phyloP scores from a whole-genome alignment of 2,329 filamentous ascomycete genomes.

The Verticillium tricorpus region DNA sequence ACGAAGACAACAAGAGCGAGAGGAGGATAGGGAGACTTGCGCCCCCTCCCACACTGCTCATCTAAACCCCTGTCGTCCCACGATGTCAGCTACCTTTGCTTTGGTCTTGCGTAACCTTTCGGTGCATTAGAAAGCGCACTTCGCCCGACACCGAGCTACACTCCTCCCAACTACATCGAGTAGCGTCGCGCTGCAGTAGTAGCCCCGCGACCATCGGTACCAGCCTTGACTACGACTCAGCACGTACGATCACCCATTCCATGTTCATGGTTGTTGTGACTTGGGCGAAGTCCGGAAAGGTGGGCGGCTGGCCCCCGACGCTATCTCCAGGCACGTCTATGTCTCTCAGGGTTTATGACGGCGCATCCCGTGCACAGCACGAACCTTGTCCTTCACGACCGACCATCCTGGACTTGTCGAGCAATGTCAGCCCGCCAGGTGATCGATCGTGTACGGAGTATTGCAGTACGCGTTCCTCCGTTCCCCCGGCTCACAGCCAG shows the following conservation, averaged over 20 bases:
- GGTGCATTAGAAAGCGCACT: not conserved
- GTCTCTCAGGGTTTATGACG: not conserved
- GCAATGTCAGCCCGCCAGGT: not conserved
- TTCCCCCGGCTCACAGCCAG: not conserved
- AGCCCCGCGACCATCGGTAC: not conserved
- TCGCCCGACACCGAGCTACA: not conserved
- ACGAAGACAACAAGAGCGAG: not conserved
- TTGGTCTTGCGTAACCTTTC: not conserved
- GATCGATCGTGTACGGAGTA: not conserved
- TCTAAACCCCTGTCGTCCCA: not conserved
- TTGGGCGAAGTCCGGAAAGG: not conserved
- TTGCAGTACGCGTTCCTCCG: not conserved
- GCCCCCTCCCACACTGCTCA: not conserved
- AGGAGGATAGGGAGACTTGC: not conserved
- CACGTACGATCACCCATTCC: not conserved
- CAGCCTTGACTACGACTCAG: not conserved
- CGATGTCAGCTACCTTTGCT: not conserved
- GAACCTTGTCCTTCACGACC: not conserved
- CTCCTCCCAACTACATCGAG: not conserved
- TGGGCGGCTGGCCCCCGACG: not conserved
- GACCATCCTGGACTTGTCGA: not conserved
- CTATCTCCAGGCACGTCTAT: not conserved
- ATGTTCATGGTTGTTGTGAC: not conserved
- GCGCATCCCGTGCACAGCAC: not conserved
- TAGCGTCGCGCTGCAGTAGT: not conserved